Conservation (phyloP, 2,329 filamentous ascomycete species). For the Aspergillus jensenii region DNA sequence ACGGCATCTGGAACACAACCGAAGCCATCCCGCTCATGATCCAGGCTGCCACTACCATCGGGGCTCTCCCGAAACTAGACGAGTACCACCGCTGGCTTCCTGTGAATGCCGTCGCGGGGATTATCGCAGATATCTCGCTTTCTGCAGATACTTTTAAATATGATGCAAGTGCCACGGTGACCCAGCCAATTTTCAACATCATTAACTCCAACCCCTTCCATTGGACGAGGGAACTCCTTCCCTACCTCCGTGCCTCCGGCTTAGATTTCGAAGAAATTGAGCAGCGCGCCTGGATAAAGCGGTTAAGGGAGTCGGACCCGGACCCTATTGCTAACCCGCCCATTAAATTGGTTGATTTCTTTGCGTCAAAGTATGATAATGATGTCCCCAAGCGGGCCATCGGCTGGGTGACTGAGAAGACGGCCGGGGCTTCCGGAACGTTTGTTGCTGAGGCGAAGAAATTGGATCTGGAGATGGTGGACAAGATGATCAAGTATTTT, state of each 20-base stretch:
- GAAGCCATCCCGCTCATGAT: conserved; percentile 54
- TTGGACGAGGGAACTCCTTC: conserved; percentile 56
- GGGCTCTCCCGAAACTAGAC: conserved; percentile 46
- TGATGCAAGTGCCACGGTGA: neutral
- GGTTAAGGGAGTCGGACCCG: conserved; percentile 46
- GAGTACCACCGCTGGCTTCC: conserved; percentile 48
- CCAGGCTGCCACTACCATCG: conserved; percentile 45
- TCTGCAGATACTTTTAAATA: conserved; percentile 2
- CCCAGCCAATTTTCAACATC: conserved; percentile 49
- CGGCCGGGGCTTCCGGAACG: conserved; percentile 13
- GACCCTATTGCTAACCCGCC: conserved; percentile 53
- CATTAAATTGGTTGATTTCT: conserved; percentile 56
- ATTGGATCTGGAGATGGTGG: conserved; percentile 28
- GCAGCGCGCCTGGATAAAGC: conserved; percentile 29
- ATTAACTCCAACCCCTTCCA: conserved; percentile 51
- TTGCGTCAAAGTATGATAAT: conserved; percentile 51
- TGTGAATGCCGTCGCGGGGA: conserved; percentile 43
- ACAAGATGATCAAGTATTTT: conserved; percentile 40
- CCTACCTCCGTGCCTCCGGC: conserved; percentile 50
- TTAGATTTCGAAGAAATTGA: conserved; percentile 30
- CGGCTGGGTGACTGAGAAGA: conserved; percentile 21
- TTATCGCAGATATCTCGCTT: conserved; percentile 32
- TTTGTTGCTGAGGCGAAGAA: conserved; percentile 16
- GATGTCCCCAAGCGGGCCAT: conserved; percentile 10
- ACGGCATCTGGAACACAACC: conserved; percentile 25